Percentiles rank a stretch among this genome's conserved stretches.
These are phyloP conservation scores for Micromonas pusilla DNA, from an alignment of 139 green algal species.

Conservation along the genomic window DNA sequence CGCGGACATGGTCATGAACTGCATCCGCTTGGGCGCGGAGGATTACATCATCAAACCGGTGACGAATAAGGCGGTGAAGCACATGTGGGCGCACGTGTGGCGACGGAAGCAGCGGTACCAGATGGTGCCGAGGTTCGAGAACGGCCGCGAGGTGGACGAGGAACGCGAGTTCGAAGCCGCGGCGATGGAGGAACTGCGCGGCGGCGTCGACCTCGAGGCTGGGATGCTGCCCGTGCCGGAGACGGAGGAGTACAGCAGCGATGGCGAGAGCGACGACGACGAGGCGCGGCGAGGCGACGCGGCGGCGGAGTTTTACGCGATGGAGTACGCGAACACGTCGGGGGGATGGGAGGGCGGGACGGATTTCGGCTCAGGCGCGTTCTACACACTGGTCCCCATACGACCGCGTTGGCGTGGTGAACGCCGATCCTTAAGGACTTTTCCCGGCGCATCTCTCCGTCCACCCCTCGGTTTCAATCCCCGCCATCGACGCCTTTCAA, in stretches of 20 bases:
- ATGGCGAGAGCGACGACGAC: not conserved
- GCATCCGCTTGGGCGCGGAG: conserved; percentile 71
- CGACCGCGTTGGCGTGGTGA: too few relatives aligned
- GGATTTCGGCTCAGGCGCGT: too few relatives aligned
- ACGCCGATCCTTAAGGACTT: too few relatives aligned
- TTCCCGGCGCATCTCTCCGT: too few relatives aligned
- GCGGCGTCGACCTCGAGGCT: not conserved
- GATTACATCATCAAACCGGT: conserved; percentile 91
- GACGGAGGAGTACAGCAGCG: not conserved
- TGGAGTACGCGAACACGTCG: too few relatives aligned
- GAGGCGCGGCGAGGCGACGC: too few relatives aligned
- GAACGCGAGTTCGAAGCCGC: not conserved
- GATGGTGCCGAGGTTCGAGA: not conserved
- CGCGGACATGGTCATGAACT: conserved; percentile 69
- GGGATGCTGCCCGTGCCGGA: not conserved
- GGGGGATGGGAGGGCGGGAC: too few relatives aligned
- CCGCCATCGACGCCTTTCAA: too few relatives aligned
- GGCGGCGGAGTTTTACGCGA: too few relatives aligned
- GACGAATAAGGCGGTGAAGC: conserved; percentile 78
- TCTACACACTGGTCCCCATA: too few relatives aligned
- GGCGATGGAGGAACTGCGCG: not conserved
- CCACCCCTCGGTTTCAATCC: too few relatives aligned
- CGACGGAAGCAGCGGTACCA: conserved; percentile 36
- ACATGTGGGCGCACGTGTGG: conserved; percentile 85
- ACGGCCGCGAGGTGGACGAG: not conserved